Conservation (phyloP, 2,329 filamentous ascomycete genomes). For the Arthroderma sp. region DNA sequence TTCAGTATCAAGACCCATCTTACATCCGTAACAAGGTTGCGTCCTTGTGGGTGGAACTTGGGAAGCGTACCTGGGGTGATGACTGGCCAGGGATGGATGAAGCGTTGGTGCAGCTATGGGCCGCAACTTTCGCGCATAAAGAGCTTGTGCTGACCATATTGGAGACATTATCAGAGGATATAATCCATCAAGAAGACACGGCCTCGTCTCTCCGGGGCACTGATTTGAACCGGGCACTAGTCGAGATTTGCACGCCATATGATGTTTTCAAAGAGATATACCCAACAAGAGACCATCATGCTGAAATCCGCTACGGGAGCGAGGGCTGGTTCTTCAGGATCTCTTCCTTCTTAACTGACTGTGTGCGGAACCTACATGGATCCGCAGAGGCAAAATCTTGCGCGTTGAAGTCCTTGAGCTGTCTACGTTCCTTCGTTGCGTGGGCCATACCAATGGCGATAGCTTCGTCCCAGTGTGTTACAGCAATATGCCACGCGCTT, state of each 20-base stretch:
- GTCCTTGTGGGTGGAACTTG: constrained; percentile 87
- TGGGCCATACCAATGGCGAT: constrained; percentile 85
- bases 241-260: constrained; percentile 83
- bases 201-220: constrained; percentile 72
- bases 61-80: constrained; percentile 82
- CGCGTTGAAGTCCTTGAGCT: constrained; percentile 62
- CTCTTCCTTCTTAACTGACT: constrained; percentile 60
- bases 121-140: constrained; percentile 52
- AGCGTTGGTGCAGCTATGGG: constrained; percentile 70
- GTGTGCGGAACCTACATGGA: constrained; percentile 53
- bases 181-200: constrained; percentile 82
- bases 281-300: constrained; percentile 56
- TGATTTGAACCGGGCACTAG: constrained; percentile 73
- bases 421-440: constrained; percentile 64
- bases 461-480: constrained; percentile 56
- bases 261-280: constrained; percentile 63
- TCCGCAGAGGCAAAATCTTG: constrained; percentile 58
- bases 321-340: constrained; percentile 82
- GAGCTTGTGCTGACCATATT: constrained; percentile 79
- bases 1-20: constrained; percentile 59
- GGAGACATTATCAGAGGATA: constrained; percentile 85
- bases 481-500: constrained; percentile 58
- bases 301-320: constrained; percentile 55
- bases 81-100: constrained; percentile 94
- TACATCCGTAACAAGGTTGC: constrained; percentile 90